A percentile compares a stretch with the other conserved stretches of the same genome.
These are phyloP conservation scores for Chytriomyces confervae DNA, from an alignment of 192 early-diverging fungal species.

Conservation along the genomic window DNA sequence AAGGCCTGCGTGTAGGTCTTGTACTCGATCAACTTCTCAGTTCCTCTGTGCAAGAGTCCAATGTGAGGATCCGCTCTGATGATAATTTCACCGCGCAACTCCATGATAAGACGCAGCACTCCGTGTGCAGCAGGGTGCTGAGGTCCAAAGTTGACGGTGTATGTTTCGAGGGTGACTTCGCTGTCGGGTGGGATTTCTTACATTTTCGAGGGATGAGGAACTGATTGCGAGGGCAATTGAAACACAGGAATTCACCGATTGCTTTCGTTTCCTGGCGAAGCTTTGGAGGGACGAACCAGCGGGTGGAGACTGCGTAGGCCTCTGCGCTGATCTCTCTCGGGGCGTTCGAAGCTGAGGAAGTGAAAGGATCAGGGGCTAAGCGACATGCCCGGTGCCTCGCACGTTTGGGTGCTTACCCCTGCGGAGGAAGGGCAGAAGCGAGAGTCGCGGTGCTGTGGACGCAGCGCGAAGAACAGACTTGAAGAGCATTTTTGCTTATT, in stretches of 20 bases:
- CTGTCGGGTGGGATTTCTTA: constrained; percentile 55
- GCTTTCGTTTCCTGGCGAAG: constrained; percentile 46
- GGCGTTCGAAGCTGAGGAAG: constrained; percentile 2
- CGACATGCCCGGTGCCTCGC: no score
- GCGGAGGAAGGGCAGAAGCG: not conserved
- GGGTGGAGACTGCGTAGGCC: constrained; percentile 45
- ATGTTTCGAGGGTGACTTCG: constrained; percentile 69
- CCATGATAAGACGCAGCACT: constrained; percentile 90
- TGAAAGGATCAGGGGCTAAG: not conserved
- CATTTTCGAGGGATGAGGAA: not conserved
- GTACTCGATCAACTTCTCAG: constrained; percentile 99
- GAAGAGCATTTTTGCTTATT: not conserved
- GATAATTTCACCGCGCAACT: constrained; percentile 91
- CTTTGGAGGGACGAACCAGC: constrained; percentile 67
- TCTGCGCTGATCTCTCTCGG: constrained; percentile 48
- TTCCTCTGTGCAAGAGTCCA: constrained; percentile 96
- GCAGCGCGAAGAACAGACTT: not conserved
- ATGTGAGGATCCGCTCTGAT: constrained; percentile 95
- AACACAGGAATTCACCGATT: constrained; percentile 35
- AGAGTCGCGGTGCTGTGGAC: not conserved
- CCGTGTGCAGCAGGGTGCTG: constrained; percentile 99
- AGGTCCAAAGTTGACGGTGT: constrained; percentile 99
- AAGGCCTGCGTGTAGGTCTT: constrained; percentile 97
- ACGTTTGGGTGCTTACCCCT: no score
- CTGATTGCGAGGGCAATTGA: not conserved